Evolutionary conservation across 176 grass and related monocot genomes (phyloP).

Genomic region (Eragrostis curvula): DNA sequence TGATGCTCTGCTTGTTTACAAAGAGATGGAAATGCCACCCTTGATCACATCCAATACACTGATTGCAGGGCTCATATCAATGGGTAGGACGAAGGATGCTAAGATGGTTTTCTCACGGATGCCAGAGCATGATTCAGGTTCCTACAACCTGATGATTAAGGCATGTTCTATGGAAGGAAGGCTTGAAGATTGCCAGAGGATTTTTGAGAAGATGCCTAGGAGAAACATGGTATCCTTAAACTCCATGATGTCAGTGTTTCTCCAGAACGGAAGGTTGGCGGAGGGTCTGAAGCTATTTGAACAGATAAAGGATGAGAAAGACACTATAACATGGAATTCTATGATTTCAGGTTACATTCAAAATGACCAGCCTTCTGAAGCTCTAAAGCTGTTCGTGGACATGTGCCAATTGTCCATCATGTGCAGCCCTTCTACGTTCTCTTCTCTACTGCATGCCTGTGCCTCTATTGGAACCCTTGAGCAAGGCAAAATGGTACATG

Average conservation of each 20-base stretch:
- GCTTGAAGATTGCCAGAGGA: slow-evolving; percentile 47
- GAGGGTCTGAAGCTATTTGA: slow-evolving; percentile 59
- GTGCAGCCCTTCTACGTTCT: slow-evolving; percentile 59
- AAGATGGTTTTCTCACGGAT: slow-evolving; percentile 47
- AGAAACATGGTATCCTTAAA: slow-evolving; percentile 65
- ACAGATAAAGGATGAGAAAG: slow-evolving; percentile 53
- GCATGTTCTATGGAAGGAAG: slow-evolving; percentile 45
- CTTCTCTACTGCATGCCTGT: slow-evolving; percentile 55
- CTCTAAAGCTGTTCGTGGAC: slow-evolving; percentile 52
- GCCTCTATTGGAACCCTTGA: slow-evolving; percentile 53
- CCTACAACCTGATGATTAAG: slow-evolving; percentile 68
- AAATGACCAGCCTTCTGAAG: slow-evolving; percentile 51
- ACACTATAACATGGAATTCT: slow-evolving; percentile 64
- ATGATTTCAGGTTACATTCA: slow-evolving; percentile 72
- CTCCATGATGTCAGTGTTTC: slow-evolving; percentile 59
- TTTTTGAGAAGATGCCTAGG: slow-evolving; percentile 64
- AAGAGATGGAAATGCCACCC: slow-evolving; percentile 38
- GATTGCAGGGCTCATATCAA: slow-evolving; percentile 46
- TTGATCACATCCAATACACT: slow-evolving; percentile 56
- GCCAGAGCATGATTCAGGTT: slow-evolving; percentile 49
- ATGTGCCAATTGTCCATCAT: slow-evolving; percentile 49
- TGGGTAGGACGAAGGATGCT: slow-evolving; percentile 41
- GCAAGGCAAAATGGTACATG: slow-evolving; percentile 68
- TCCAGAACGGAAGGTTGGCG: slow-evolving; percentile 51
- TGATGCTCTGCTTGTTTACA: slow-evolving; percentile 48